Percentiles rank a stretch among this genome's conserved stretches.
Conservation (phyloP, 805 yeast genomes). For the Wickerhamiella sorbophila region DNA sequence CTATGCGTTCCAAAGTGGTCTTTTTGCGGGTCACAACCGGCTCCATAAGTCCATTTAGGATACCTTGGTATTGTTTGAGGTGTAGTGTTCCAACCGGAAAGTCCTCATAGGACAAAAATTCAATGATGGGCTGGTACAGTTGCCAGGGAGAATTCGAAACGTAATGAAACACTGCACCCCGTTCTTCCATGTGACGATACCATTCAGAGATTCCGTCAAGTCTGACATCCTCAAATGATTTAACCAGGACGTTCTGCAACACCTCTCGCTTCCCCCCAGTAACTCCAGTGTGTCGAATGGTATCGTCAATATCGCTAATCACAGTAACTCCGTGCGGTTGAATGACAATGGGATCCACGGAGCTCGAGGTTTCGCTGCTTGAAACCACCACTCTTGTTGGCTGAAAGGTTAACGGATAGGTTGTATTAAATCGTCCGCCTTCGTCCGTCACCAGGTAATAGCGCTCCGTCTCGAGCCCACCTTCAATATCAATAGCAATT, state of each 20-base stretch:
- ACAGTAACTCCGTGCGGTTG: slow-evolving; percentile 43
- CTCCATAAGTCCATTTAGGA: slow-evolving; percentile 69
- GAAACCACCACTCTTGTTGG: slow-evolving; percentile 10
- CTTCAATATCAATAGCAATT: slow-evolving; percentile 10
- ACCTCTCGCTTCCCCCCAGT: slow-evolving; percentile 74
- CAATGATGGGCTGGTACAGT: slow-evolving; percentile 44
- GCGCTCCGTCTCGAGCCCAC: slow-evolving; percentile 7
- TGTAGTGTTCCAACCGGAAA: slow-evolving; percentile 77
- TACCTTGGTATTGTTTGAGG: slow-evolving; percentile 72
- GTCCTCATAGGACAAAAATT: slow-evolving; percentile 39
- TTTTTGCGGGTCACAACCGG: slow-evolving; percentile 75
- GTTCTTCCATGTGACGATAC: slow-evolving; percentile 39
- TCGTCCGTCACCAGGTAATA: slow-evolving; percentile 17
- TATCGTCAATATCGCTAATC: slow-evolving; percentile 89
- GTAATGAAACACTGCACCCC: slow-evolving; percentile 62
- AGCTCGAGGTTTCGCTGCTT: slow-evolving; percentile 4
- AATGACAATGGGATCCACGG: slow-evolving; percentile 11
- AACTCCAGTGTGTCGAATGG: slow-evolving; percentile 82
- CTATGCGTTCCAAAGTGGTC: slow-evolving; percentile 43
- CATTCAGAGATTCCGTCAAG: slow-evolving; percentile 64
- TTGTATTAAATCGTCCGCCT: slow-evolving; percentile 15
- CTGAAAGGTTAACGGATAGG: slow-evolving; percentile 11
- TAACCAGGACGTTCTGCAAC: slow-evolving; percentile 62
- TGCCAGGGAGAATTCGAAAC: slow-evolving; percentile 97
- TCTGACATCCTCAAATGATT: slow-evolving; percentile 49